Evolutionary conservation across 164 flowering plant species (phyloP).

Genomic region (Liriodendron chinense): DNA sequence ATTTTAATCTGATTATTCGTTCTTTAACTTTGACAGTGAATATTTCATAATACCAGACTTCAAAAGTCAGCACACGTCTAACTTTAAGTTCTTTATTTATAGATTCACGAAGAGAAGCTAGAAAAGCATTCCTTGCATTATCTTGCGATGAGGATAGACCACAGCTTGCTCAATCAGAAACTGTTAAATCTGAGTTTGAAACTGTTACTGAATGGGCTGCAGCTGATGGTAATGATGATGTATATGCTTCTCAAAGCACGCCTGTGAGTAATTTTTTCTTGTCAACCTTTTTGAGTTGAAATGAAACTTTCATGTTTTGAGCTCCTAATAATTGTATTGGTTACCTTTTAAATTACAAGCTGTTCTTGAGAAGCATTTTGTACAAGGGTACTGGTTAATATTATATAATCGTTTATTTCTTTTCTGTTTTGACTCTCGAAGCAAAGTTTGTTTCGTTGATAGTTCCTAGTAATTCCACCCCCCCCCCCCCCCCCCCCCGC

Average conservation of each 20-base stretch:
- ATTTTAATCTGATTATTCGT: not conserved
- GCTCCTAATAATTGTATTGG: not conserved
- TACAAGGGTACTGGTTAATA: not conserved
- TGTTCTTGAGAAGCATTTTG: not conserved
- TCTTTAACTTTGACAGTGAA: not conserved
- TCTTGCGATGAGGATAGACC: slow-evolving; percentile 45
- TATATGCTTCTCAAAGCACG: slow-evolving; percentile 39
- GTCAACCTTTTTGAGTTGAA: not conserved
- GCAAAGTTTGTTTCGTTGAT: not conserved
- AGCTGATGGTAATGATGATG: slow-evolving; percentile 34
- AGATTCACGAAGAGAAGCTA: slow-evolving; percentile 88
- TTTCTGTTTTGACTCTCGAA: not conserved
- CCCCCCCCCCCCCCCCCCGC: no score
- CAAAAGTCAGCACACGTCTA: not conserved
- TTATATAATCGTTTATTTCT: not conserved
- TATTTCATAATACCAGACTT: not conserved
- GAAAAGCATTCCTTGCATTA: slow-evolving; percentile 89
- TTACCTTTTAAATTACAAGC: not conserved
- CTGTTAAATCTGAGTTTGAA: slow-evolving; percentile 30
- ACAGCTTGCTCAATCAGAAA: slow-evolving; percentile 30
- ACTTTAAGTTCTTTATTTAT: slow-evolving; percentile 12
- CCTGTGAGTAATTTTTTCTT: slow-evolving; percentile 47
- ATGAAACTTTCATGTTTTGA: not conserved
- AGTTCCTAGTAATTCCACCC: not conserved
- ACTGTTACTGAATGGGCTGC: slow-evolving; percentile 23